Evolutionary conservation across 768 basidiomycete species (phyloP).

Genomic region (Lentinula aciculospora): DNA sequence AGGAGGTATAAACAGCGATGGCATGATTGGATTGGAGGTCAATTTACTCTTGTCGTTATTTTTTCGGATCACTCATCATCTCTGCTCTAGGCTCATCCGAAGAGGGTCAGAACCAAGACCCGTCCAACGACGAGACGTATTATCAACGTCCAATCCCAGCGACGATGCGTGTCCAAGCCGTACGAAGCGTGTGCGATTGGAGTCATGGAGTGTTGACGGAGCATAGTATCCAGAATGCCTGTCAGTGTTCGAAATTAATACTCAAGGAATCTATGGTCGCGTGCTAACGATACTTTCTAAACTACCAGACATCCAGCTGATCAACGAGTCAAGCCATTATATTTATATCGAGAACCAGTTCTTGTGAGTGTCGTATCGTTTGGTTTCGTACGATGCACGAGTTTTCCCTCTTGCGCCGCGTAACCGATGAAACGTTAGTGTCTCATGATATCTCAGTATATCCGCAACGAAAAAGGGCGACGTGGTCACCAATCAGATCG

Average conservation of each 20-base stretch:
- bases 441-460: constrained; percentile 62
- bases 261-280: background rate
- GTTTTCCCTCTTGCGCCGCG: background rate
- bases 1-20: constrained; percentile 59
- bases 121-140: constrained; percentile 31
- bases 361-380: constrained; percentile 49
- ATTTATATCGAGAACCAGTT: constrained; percentile 96
- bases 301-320: constrained; percentile 64
- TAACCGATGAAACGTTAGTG: too few species aligned
- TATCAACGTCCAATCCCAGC: constrained; percentile 40
- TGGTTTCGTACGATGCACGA: constrained; percentile 5
- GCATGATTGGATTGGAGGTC: constrained; percentile 31
- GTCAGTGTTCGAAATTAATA: constrained; percentile 37
- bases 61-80: too few species aligned
- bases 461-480: constrained; percentile 61
- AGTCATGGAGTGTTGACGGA: constrained; percentile 88
- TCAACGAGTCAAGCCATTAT: constrained; percentile 78
- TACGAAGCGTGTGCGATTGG: constrained; percentile 90
- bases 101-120: constrained; percentile 13
- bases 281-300: background rate
- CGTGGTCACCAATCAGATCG: constrained; percentile 79
- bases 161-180: constrained; percentile 69
- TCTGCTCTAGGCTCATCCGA: too few species aligned
- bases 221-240: constrained; percentile 90
- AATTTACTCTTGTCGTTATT: too few species aligned